Base-by-base conservation (phyloP, 2,329 filamentous ascomycete genomes). In the Aspergillus novoparasiticus region DNA sequence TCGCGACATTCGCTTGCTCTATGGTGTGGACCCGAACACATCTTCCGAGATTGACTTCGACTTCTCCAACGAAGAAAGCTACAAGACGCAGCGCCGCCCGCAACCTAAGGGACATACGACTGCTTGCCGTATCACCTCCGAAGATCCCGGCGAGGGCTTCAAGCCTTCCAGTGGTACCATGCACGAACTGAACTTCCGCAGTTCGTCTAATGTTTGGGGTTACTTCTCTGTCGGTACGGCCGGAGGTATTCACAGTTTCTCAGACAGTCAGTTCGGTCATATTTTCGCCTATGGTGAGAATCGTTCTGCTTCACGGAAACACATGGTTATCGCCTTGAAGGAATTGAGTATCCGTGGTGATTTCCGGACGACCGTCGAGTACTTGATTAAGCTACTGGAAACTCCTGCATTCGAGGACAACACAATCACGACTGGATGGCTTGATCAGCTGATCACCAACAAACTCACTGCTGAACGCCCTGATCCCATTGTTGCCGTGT, bases 261-360 rank as follows among this genome's bases (percentile, higher is more conserved):
- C 95, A 9, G 95, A 99, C 83, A 96, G 92, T 75, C 95, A 99
- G 77, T 99, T 99, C 73, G 95, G 95, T 81, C 95, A 99, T 82
- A 99, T 99, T 72, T 99, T 99, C 80, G 96, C 95, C 58, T 99
- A 98, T 73, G 95, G 95, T 65, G 95, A 99, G 85, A 99, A 96
- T 84, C 90, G 95, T 79, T 90, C 93, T 57, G 94, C 95, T 30
- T 99, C 95, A 30, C 86, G 95, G 70, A 99, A 99, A 81, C 96
- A 99, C 84, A 99, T 99, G 95, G 94, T 99, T 70, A 91, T 99
- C 71, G 95, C 95, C 19, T 83, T 99, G 76, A 99, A 99, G 85
- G 95, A 99, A 82, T 82, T 99, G 81, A 99, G 94, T 83, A 99
- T 99, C 84, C 95, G 95, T 82, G 95, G 95, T 86, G 95, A 99